Evolutionary conservation across 1,284 basidiomycete species (phyloP).

Genomic region (Moesziomyces parantarcticus): DNA sequence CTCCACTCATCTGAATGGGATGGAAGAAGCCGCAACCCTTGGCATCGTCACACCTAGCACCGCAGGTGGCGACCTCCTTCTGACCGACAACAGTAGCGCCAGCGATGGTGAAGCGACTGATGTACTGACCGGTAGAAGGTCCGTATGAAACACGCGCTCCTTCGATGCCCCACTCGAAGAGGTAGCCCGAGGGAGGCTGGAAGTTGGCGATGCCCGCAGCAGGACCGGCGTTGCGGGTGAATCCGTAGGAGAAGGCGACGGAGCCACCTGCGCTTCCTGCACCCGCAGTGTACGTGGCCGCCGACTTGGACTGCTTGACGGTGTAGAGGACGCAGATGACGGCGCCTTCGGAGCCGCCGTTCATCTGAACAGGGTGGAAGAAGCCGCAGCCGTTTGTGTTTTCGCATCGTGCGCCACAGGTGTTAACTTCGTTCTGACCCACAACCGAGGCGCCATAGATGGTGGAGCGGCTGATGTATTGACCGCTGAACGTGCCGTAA

Average conservation of each 20-base stretch:
- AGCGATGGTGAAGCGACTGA: slow-evolving; percentile 14
- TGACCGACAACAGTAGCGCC: slow-evolving; percentile 14
- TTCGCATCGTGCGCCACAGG: slow-evolving; percentile 14
- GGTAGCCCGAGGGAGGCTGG: slow-evolving; percentile 14
- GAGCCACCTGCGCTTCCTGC: slow-evolving; percentile 10
- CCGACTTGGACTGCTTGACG: slow-evolving; percentile 13
- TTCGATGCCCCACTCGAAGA: slow-evolving; percentile 23
- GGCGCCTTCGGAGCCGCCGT: slow-evolving; percentile 11
- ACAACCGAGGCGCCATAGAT: slow-evolving; percentile 10
- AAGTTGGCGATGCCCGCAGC: slow-evolving; percentile 3
- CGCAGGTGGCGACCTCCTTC: slow-evolving; percentile 16
- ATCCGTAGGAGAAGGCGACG: slow-evolving; percentile 27
- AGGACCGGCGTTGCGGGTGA: slow-evolving; percentile 5
- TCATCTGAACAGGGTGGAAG: slow-evolving; percentile 33
- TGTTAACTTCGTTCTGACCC: slow-evolving; percentile 14
- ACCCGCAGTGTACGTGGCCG: slow-evolving; percentile 8
- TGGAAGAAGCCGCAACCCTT: slow-evolving; percentile 20
- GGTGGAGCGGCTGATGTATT: slow-evolving; percentile 20
- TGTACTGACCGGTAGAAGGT: slow-evolving; percentile 18
- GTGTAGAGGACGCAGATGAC: slow-evolving; percentile 36
- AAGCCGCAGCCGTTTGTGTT: slow-evolving; percentile 9
- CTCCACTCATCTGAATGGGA: slow-evolving; percentile 26
- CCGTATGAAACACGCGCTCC: slow-evolving; percentile 18
- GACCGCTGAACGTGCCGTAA: slow-evolving; percentile 13
- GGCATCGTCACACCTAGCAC: slow-evolving; percentile 2